Evolutionary conservation across 169 alveolate species (phyloP).

Genomic region (Cryptosporidium canis): DNA sequence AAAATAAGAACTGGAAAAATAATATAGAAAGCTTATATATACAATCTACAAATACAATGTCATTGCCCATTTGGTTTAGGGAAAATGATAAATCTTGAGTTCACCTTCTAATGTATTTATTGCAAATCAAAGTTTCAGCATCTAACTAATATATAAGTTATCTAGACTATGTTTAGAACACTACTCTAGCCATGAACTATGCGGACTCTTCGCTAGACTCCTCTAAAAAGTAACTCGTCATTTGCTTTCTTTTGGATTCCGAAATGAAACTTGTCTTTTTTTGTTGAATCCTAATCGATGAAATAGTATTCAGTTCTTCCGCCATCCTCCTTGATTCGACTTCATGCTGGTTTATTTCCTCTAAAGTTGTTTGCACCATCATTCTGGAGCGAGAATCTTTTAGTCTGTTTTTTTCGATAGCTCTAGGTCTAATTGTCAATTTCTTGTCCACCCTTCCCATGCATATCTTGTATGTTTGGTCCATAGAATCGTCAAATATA

Average conservation of each 20-base stretch:
- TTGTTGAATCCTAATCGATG: slow-evolving; percentile 41
- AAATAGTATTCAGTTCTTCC: slow-evolving; percentile 9
- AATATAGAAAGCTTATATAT: slow-evolving; percentile 72
- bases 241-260: slow-evolving; percentile 4
- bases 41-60: slow-evolving; percentile 76
- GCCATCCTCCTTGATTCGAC: slow-evolving; percentile 24
- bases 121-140: neutral
- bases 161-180: neutral
- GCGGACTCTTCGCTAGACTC: slow-evolving; percentile 59
- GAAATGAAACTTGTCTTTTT: neutral
- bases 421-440: slow-evolving; percentile 54
- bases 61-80: slow-evolving; percentile 76
- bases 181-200: neutral
- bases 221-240: slow-evolving; percentile 58
- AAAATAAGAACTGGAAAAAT: slow-evolving; percentile 72
- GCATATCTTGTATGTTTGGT: slow-evolving; percentile 12
- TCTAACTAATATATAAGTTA: neutral
- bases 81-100: neutral
- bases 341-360: slow-evolving; percentile 24
- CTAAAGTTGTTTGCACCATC: slow-evolving; percentile 55
- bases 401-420: slow-evolving; percentile 24
- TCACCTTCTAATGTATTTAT: neutral
- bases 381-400: slow-evolving; percentile 46
- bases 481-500: slow-evolving; percentile 24
- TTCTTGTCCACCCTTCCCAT: slow-evolving; percentile 4